Evolutionary conservation across 2,329 filamentous ascomycete genomes (phyloP).

Genomic region (Ascochyta pisi): DNA sequence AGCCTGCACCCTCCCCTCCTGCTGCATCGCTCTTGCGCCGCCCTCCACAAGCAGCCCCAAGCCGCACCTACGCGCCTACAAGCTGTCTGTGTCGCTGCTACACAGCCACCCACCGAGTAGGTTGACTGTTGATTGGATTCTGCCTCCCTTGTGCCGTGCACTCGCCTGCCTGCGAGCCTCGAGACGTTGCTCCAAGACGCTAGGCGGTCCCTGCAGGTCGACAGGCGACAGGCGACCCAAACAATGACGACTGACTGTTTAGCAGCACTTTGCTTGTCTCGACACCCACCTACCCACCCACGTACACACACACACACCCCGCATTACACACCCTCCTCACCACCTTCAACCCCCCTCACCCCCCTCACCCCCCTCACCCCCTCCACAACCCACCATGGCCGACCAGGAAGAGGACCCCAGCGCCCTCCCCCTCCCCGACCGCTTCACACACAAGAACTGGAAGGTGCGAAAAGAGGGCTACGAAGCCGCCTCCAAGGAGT

Average conservation of each 20-base stretch:
- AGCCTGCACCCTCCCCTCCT: background rate
- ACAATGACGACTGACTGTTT: conserved; percentile 9
- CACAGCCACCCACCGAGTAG: background rate
- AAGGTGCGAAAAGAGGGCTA: conserved; percentile 96
- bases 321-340: conserved; percentile 9
- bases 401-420: conserved; percentile 83
- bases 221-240: background rate
- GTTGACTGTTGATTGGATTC: background rate
- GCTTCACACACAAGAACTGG: conserved; percentile 93
- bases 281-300: conserved; percentile 5
- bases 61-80: background rate
- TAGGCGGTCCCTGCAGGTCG: background rate
- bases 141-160: background rate
- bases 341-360: conserved; percentile 1
- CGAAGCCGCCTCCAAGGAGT: conserved; percentile 88
- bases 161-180: background rate
- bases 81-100: background rate
- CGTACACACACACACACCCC: conserved; percentile 5
- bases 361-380: conserved; percentile 3
- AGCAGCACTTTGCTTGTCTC: conserved; percentile 1
- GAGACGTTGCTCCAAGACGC: background rate
- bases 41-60: background rate
- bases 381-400: conserved; percentile 65
- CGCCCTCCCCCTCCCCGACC: conserved; percentile 77
- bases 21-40: background rate